These are phyloP conservation scores for Cystobasidium tubakii DNA, from an alignment of 768 basidiomycete genomes.

Conservation along the genomic window DNA sequence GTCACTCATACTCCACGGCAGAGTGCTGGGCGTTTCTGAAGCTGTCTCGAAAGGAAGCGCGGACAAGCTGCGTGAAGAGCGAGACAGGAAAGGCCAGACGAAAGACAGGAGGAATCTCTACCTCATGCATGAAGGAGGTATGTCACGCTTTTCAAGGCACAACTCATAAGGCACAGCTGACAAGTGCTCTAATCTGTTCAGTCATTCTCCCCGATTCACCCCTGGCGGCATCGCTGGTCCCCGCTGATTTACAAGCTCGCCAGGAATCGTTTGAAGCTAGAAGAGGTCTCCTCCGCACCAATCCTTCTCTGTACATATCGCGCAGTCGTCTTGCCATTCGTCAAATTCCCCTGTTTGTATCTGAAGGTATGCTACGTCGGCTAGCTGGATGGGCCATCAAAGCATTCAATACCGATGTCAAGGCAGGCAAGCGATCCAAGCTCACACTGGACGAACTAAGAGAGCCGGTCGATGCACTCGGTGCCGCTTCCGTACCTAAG, in stretches of 20 bases:
- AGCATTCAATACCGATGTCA: slow-evolving; percentile 72
- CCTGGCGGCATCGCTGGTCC: slow-evolving; percentile 64
- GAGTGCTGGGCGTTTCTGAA: slow-evolving; percentile 80
- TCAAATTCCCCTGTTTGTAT: slow-evolving; percentile 81
- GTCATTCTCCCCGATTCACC: slow-evolving; percentile 86
- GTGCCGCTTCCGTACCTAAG: slow-evolving; percentile 45
- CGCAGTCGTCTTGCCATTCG: slow-evolving; percentile 89
- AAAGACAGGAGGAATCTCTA: slow-evolving; percentile 94
- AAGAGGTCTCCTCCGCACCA: slow-evolving; percentile 71
- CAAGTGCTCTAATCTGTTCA: slow-evolving; percentile 47
- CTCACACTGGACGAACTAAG: slow-evolving; percentile 69
- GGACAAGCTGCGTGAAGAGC: slow-evolving; percentile 76
- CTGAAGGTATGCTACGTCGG: slow-evolving; percentile 81
- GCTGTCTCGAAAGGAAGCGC: slow-evolving; percentile 90
- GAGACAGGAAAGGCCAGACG: slow-evolving; percentile 70
- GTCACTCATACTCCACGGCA: slow-evolving; percentile 79
- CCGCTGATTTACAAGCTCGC: slow-evolving; percentile 77
- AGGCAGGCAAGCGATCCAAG: slow-evolving; percentile 57
- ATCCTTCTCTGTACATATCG: slow-evolving; percentile 90
- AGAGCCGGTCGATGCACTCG: slow-evolving; percentile 40
- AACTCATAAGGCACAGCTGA: background rate
- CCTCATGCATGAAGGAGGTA: slow-evolving; percentile 90
- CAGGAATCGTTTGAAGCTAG: slow-evolving; percentile 79
- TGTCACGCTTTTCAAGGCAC: slow-evolving; percentile 41
- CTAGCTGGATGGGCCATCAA: slow-evolving; percentile 74